Conservation (phyloP, 2,329 filamentous ascomycete species). For the Parastagonospora nodorum region DNA sequence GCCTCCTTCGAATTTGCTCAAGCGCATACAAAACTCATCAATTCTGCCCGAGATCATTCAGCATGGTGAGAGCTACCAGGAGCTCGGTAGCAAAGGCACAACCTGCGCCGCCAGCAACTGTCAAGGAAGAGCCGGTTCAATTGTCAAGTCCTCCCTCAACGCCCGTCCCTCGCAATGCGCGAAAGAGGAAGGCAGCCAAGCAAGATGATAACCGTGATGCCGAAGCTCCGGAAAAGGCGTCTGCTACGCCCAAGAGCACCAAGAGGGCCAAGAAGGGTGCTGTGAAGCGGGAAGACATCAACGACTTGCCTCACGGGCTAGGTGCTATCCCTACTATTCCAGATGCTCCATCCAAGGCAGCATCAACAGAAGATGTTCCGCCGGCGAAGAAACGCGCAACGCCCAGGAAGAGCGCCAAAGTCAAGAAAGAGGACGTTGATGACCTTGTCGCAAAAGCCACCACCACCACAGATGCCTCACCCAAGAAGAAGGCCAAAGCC, state of each 20-base stretch:
- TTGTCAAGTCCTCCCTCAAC: slow-evolving; percentile 52
- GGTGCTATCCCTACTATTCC: slow-evolving; percentile 41
- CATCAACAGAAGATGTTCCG: slow-evolving; percentile 9
- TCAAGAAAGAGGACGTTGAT: slow-evolving; percentile 27
- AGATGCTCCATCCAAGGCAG: slow-evolving; percentile 12
- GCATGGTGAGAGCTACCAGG: slow-evolving; percentile 41
- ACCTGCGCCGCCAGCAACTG: slow-evolving; percentile 9
- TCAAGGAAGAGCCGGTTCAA: slow-evolving; percentile 39
- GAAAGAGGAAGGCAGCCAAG: slow-evolving; percentile 36
- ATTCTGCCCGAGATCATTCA: slow-evolving; percentile 3
- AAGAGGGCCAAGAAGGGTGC: slow-evolving; percentile 46
- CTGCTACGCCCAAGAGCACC: slow-evolving; percentile 25
- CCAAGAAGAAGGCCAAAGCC: slow-evolving; percentile 41
- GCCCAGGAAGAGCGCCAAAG: slow-evolving; percentile 21
- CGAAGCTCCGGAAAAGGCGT: slow-evolving; percentile 3
- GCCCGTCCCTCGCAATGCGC: slow-evolving; percentile 34
- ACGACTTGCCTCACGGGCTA: slow-evolving; percentile 64
- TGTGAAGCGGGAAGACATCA: slow-evolving; percentile 47
- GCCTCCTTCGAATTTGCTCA: slow-evolving; percentile 3
- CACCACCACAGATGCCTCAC: slow-evolving; percentile 30
- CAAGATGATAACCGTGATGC: slow-evolving; percentile 13
- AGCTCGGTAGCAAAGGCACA: slow-evolving; percentile 27
- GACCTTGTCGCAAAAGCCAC: slow-evolving; percentile 32
- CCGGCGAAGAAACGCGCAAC: slow-evolving; percentile 21
- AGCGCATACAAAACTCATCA: slow-evolving; percentile 3